Conservation (phyloP, 805 yeast genomes). For the Clavispora carvajalis region DNA sequence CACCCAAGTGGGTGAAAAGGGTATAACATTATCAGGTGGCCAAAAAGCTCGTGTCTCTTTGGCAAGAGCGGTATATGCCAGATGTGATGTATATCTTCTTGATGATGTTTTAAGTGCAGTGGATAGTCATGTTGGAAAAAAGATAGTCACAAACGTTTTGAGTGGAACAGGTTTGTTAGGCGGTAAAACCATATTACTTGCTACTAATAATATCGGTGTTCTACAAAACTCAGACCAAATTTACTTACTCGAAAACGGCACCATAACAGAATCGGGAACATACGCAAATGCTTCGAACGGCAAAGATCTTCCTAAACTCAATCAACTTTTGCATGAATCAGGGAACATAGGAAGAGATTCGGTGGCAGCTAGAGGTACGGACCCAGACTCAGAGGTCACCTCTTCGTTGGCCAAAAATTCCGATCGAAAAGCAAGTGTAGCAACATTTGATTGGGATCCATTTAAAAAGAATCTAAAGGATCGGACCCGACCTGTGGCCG, state of each 20-base stretch:
- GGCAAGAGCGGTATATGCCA: slow-evolving; percentile 39
- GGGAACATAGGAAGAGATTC: neutral
- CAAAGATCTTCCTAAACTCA: slow-evolving; percentile 5
- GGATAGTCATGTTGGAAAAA: slow-evolving; percentile 39
- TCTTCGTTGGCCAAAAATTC: slow-evolving; percentile 1
- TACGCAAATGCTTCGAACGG: slow-evolving; percentile 3
- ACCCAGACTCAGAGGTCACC: neutral
- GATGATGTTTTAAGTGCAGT: slow-evolving; percentile 42
- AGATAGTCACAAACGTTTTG: slow-evolving; percentile 27
- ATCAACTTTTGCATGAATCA: slow-evolving; percentile 1
- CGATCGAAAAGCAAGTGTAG: slow-evolving; percentile 10
- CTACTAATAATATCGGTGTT: slow-evolving; percentile 11
- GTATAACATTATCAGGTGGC: slow-evolving; percentile 39
- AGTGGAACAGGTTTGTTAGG: slow-evolving; percentile 28
- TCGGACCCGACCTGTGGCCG: slow-evolving; percentile 13
- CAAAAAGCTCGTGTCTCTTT: slow-evolving; percentile 39
- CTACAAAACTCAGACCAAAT: slow-evolving; percentile 9
- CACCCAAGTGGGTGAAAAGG: slow-evolving; percentile 42
- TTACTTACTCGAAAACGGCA: slow-evolving; percentile 11
- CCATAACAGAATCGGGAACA: slow-evolving; percentile 6
- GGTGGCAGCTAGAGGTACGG: too few relatives aligned
- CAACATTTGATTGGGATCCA: slow-evolving; percentile 37
- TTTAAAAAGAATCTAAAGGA: slow-evolving; percentile 22
- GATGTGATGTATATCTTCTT: slow-evolving; percentile 35
- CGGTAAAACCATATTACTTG: slow-evolving; percentile 8